phyloP scores from a whole-genome alignment of 805 yeast genomes.

The Blastobotrys robertii region DNA sequence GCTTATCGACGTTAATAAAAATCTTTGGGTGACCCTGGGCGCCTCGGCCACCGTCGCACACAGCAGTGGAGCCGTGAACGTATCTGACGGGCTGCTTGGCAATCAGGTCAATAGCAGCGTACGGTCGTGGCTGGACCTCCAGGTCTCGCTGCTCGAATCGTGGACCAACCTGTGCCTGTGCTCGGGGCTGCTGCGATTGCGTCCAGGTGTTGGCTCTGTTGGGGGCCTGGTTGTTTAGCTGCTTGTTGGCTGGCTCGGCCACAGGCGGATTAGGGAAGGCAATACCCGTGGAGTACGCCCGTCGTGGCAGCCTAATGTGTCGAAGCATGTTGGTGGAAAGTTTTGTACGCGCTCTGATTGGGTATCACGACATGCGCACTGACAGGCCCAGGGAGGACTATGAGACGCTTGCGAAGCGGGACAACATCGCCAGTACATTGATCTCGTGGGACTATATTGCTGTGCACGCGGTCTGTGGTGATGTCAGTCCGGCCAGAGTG shows the following conservation, averaged over 20 bases:
- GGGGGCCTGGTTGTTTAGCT: conserved; percentile 49
- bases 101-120: conserved; percentile 77
- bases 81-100: conserved; percentile 62
- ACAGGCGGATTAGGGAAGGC: neutral
- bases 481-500: conserved; percentile 8
- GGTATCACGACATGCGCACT: neutral
- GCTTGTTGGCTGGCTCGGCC: conserved; percentile 17
- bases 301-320: conserved; percentile 1
- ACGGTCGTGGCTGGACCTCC: conserved; percentile 61
- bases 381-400: conserved; percentile 4
- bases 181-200: conserved; percentile 50
- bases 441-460: conserved; percentile 6
- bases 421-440: conserved; percentile 4
- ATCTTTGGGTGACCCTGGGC: conserved; percentile 76
- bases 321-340: conserved; percentile 4
- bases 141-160: conserved; percentile 67
- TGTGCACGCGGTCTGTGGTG: neutral
- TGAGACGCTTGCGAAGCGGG: conserved; percentile 6
- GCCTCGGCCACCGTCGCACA: conserved; percentile 64
- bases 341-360: neutral
- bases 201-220: conserved; percentile 69
- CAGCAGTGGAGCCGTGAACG: conserved; percentile 52
- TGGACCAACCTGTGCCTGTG: conserved; percentile 47
- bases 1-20: conserved; percentile 69
- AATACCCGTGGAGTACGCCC: conserved; percentile 2